Evolutionary conservation across 139 green algal genomes (phyloP), one percentile per base, ranked within the genome.

Genomic region (Coelastrella sp.): DNA sequence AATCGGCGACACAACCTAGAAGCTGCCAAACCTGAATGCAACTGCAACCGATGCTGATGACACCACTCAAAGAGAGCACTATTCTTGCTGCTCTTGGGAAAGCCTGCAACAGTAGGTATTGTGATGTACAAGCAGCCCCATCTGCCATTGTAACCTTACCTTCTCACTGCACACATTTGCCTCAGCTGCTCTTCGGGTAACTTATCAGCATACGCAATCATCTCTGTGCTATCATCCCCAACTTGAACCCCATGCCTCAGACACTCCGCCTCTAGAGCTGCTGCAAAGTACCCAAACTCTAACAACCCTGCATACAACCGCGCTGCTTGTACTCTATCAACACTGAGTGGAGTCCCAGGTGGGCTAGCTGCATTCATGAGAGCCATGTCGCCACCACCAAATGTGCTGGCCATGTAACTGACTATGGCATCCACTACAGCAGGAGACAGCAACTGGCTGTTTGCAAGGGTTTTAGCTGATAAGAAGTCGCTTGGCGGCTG

Each of bases 281-380:
- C 84, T 25, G 84, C 82, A 78, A 87, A 88, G 68, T 88, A 88
- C 19, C 84, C 84, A 58, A 88, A 88, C 84, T 88, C 84, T 15
- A 88, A 49, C 68, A 88, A 22, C 9, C 84, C 84, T 7, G 19
- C 57, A 49, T 88, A 88, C 84, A 88, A 22, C 11, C 84, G 66
- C 35, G 84, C 84, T 12, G 84, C 84, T 72, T 88, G 66, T 22
- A 88, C 17, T 6, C 84, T 35, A 58, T 88, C 84, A 27, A 88
- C 84, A 56, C 68, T 81, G 19, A 88, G 84, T 0, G 84, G 84
- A 7, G 68, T 88, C 6, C 22, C 25, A 11, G 84, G 68, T 24
- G 84, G 84, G 20, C 57, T 25, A 10, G 82, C 82, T 20, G 65
- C 82, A 4, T 78, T 73, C 82, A 87, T 87, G 61, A 87, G 56